Percentiles rank a stretch among this genome's conserved stretches.
Conservation (phyloP, 108 stramenopile genomes). For the Fistulifera pelliculosa region DNA sequence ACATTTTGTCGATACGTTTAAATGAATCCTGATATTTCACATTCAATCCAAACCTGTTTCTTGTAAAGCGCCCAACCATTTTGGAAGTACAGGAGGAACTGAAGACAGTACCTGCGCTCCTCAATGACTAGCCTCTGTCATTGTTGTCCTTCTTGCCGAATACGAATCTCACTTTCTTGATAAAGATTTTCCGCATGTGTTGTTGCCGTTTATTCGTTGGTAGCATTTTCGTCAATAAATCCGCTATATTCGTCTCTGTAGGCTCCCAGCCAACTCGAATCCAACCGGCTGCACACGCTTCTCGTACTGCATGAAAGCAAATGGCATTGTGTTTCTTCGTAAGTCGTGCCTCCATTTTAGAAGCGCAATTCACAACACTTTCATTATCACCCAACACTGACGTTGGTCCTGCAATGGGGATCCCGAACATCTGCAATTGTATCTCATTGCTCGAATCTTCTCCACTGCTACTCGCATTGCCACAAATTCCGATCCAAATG, state of each 20-base stretch:
- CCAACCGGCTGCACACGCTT: slow-evolving; percentile 26
- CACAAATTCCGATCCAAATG: slow-evolving; percentile 28
- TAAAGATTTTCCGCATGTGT: not conserved
- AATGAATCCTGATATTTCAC: no score
- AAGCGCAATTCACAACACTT: slow-evolving; percentile 22
- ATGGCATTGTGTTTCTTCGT: slow-evolving; percentile 32
- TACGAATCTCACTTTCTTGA: no score
- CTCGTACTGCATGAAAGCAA: slow-evolving; percentile 27
- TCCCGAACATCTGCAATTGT: slow-evolving; percentile 28
- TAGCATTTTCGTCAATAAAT: slow-evolving; percentile 31
- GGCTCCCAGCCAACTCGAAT: slow-evolving; percentile 20
- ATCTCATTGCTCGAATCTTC: slow-evolving; percentile 16
- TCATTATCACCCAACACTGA: slow-evolving; percentile 21
- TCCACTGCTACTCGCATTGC: slow-evolving; percentile 24
- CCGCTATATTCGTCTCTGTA: slow-evolving; percentile 25
- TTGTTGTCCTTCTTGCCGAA: no score
- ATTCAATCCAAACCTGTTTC: no score
- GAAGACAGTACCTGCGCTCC: no score
- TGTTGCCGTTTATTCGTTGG: not conserved
- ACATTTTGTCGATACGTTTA: no score
- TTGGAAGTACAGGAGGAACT: no score
- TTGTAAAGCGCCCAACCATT: no score
- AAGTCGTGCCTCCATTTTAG: slow-evolving; percentile 21
- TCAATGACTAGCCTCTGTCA: no score
- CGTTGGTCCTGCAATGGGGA: slow-evolving; percentile 23